A percentile compares a stretch with the other conserved stretches of the same genome.
Conservation (phyloP, 2,329 filamentous ascomycete genomes). For the Calonectria pteridis region DNA sequence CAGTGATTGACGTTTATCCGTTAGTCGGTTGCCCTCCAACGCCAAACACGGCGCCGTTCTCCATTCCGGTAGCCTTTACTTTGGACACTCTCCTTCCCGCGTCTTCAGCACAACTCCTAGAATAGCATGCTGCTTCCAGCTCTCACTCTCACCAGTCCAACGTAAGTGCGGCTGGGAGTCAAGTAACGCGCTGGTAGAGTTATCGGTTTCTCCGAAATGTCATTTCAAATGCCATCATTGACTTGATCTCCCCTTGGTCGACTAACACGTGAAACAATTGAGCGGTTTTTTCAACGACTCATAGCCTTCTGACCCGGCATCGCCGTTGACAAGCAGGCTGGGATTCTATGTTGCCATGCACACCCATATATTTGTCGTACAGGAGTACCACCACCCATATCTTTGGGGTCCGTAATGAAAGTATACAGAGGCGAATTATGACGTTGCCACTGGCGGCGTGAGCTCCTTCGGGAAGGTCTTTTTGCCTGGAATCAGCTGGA, state of each 20-base stretch:
- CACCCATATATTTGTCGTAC: neutral
- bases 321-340: neutral
- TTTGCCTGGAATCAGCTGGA: neutral
- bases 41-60: neutral
- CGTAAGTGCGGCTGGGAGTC: neutral
- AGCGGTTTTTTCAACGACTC: neutral
- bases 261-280: neutral
- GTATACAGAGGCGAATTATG: neutral
- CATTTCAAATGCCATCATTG: neutral
- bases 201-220: neutral
- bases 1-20: too few relatives aligned
- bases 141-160: neutral
- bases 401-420: neutral
- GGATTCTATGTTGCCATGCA: neutral
- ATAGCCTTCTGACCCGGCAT: neutral
- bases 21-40: neutral
- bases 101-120: neutral
- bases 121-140: neutral
- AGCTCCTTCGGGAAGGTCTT: neutral
- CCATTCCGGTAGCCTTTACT: neutral
- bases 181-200: neutral
- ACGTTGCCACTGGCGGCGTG: neutral
- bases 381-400: neutral
- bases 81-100: neutral
- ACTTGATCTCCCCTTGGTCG: neutral